A percentile compares a stretch with the other conserved stretches of the same genome.
Evolutionary conservation across 176 grass and related monocot genomes (phyloP).

Genomic region (Musa itinerans): DNA sequence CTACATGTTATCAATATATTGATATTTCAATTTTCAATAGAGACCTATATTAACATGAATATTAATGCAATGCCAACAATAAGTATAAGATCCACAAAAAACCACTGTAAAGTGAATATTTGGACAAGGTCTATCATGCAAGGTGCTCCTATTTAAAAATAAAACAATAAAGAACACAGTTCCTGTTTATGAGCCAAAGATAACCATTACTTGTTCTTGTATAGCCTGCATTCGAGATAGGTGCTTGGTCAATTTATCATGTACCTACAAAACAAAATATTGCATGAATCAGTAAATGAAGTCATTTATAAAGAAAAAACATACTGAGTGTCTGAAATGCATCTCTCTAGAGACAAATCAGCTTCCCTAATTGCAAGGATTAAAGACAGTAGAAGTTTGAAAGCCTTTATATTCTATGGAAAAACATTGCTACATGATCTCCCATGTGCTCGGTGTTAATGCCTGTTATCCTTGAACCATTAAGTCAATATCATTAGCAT

Average conservation of each 20-base stretch:
- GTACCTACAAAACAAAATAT: constrained; percentile 32
- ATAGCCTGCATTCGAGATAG: constrained; percentile 42
- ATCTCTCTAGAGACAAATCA: background rate
- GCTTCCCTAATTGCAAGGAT: background rate
- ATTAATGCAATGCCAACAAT: background rate
- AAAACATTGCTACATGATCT: background rate
- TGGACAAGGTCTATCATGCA: no score
- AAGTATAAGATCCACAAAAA: background rate
- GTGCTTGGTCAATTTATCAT: constrained; percentile 64
- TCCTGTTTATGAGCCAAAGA: background rate
- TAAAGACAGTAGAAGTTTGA: background rate
- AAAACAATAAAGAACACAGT: background rate
- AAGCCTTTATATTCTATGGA: no score
- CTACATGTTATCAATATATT: no score
- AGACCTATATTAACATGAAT: background rate
- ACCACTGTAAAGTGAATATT: background rate
- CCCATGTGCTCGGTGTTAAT: background rate
- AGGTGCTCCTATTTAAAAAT: no score
- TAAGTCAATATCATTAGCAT: background rate
- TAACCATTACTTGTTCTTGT: constrained; percentile 64
- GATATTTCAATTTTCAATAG: no score
- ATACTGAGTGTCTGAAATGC: background rate
- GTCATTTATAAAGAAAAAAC: background rate
- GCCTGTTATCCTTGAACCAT: background rate
- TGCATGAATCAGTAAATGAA: background rate